phyloP scores from a whole-genome alignment of 2,329 filamentous ascomycete species.

The Sarocladium brachiariae region DNA sequence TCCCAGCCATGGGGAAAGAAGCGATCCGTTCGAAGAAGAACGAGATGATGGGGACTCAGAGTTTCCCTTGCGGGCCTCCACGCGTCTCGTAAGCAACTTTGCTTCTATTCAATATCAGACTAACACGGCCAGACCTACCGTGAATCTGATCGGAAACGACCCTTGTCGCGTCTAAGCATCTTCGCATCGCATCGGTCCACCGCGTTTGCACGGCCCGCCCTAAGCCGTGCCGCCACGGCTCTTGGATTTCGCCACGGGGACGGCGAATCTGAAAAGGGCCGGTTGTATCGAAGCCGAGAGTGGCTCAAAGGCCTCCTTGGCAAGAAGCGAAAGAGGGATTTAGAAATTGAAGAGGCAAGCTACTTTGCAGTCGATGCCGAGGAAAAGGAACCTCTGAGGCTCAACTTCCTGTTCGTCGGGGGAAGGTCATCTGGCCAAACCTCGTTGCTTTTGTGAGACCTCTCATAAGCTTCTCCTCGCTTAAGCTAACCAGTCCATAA shows the following conservation, averaged over 20 bases:
- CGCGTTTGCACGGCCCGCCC: neutral
- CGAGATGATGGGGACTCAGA: slow-evolving; percentile 23
- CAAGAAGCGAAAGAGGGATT: slow-evolving; percentile 20
- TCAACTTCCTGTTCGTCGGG: slow-evolving; percentile 32
- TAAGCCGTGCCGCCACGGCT: slow-evolving; percentile 14
- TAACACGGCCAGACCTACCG: neutral
- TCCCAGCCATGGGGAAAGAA: slow-evolving; percentile 27
- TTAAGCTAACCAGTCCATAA: neutral
- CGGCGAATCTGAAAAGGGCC: neutral
- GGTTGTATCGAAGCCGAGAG: slow-evolving; percentile 20
- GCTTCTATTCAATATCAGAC: neutral
- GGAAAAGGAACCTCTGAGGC: slow-evolving; percentile 17
- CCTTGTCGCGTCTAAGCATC: slow-evolving; percentile 22
- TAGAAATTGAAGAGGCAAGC: neutral
- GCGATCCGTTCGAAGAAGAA: slow-evolving; percentile 26
- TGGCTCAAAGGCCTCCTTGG: slow-evolving; percentile 20
- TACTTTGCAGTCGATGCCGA: neutral
- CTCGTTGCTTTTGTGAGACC: slow-evolving; percentile 30
- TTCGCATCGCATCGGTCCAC: slow-evolving; percentile 8
- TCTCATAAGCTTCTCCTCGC: no score
- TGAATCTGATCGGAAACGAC: slow-evolving; percentile 10
- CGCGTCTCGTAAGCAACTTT: slow-evolving; percentile 20
- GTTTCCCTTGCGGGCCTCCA: slow-evolving; percentile 19
- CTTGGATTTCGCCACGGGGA: slow-evolving; percentile 10
- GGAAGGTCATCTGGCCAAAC: slow-evolving; percentile 27